Evolutionary conservation across 148 eudicot genomes (phyloP).

Genomic region (Selenicereus undatus): DNA sequence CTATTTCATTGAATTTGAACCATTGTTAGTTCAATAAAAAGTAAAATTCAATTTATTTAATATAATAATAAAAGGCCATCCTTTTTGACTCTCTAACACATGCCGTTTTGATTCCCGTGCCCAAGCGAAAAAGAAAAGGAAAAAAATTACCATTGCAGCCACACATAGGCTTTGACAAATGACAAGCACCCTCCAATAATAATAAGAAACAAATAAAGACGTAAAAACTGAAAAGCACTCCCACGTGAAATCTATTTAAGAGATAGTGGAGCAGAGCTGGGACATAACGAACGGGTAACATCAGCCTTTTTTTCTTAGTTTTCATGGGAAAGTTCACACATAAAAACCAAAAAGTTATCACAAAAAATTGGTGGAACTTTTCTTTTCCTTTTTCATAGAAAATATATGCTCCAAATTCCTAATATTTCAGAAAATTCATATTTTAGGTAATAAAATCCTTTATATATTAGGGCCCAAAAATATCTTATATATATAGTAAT

Average conservation of each 20-base stretch:
- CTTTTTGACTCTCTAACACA: slow-evolving; percentile 27
- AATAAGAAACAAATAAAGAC: no score
- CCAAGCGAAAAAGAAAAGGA: background rate
- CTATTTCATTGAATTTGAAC: no score
- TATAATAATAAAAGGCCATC: background rate
- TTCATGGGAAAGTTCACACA: slow-evolving; percentile 24
- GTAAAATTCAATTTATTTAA: no score
- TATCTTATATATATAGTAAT: no score
- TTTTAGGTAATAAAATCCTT: background rate
- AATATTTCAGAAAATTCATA: background rate
- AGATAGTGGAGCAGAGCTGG: background rate
- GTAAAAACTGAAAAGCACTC: slow-evolving; percentile 5
- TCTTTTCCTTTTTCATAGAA: background rate
- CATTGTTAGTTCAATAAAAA: no score
- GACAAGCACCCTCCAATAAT: background rate
- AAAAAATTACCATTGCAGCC: background rate
- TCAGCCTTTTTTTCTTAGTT: slow-evolving; percentile 12
- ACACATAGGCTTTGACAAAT: background rate
- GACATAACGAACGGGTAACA: slow-evolving; percentile 5
- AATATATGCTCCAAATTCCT: background rate
- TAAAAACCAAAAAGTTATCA: slow-evolving; percentile 20
- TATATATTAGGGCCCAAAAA: no score
- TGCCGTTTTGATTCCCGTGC: slow-evolving; percentile 25
- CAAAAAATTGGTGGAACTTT: background rate
- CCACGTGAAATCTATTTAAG: slow-evolving; percentile 25